Base-by-base conservation (phyloP, 176 grass and related monocot genomes). In the Themeda triandra region DNA sequence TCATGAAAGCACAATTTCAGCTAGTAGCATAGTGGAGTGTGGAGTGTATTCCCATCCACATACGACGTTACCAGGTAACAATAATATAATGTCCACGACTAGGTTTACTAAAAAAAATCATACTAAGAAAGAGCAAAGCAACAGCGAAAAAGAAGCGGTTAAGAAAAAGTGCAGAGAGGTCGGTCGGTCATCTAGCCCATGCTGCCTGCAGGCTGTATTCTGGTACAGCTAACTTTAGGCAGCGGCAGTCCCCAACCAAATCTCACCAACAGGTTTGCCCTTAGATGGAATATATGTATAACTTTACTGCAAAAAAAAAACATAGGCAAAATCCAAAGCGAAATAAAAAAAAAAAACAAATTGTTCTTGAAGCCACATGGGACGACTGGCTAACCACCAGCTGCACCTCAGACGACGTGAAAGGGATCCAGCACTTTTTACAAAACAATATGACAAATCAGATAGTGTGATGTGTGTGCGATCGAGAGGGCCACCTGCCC, bases 361-460 rank as follows among this genome's bases (percentile, higher is more conserved):
- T 86, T 90, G 88, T 78, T 13, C 6, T 13, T 68, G 74, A 90
- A 79, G 84, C 59, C 88, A 86, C 68, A 83, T 63, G 74, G 56
- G 33, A 35, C 6, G 88, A 90, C 82, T 67, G 23, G 37, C 84
- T 87, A 90, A 87, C 88, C 2, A 90, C 78, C 78, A 44, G 25
- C 73, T 6, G 23, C 30, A 44, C 49, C 45, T 81, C 51, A 56
- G 46, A 51, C 46, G 51, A 56, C 35, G 69, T 53, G 87, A 81
- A 81, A 89, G 82, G 37, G 42, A 71, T 7, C 12, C 12, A 4
- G 14, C 42, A 10, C 25, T 49, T 73, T 73, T 73, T 36, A 77
- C 49, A 77, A 19, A 81, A 72, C 58, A 75, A 66, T 86, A 79
- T n/a, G 35, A 51, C 6, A 51, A 84, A 15, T 66, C 31, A 56